Base-by-base conservation (phyloP, 306 rosid species). In the Oemleria cerasiformis region DNA sequence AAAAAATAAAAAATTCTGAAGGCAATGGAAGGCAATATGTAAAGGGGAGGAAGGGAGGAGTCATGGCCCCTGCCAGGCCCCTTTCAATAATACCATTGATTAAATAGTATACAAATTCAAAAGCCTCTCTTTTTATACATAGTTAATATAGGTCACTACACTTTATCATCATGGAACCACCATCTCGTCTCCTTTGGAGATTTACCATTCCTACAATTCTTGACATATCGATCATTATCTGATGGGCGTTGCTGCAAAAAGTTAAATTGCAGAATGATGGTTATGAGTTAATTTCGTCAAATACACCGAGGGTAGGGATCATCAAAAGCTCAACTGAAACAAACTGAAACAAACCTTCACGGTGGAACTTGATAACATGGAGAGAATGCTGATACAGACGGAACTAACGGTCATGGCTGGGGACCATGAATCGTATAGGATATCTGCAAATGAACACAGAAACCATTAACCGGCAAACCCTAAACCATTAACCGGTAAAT, bases 141-240 rank as follows among this genome's bases (percentile, higher is more conserved):
- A 64, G 49, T 15, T 55, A 47, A 38, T 36, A 12, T 13, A 8
- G 20, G 51, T 36, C 38, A 36, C 66, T 80, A 54, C 58, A 76
- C 84, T 50, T 76, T 80, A 50, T 80, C 84, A 20, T 80, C 84
- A 41, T 80, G 84, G 78, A 76, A 80, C 84, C 84, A 80, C 84
- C 84, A 80, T 43, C 75, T 80, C 8, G 84, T 80, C 68, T 80
- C 84, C 78, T 80, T 80, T 3, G 84, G 84, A 75, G 84, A 80
- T 67, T 81, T 63, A 23, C 84, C 84, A 30, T 76, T 80, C 57
- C 80, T 72, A 20, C 84, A 76, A 48, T 80, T 80, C 70, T 80
- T 80, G 58, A 80, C 81, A 25, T 80, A 80, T 8, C 77, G 80
- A 62, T 80, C 84, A 63, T 80, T 53, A 67, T 80, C 84, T 1